Base-by-base conservation (phyloP, 306 rosid genomes). In the Albizia julibrissin region DNA sequence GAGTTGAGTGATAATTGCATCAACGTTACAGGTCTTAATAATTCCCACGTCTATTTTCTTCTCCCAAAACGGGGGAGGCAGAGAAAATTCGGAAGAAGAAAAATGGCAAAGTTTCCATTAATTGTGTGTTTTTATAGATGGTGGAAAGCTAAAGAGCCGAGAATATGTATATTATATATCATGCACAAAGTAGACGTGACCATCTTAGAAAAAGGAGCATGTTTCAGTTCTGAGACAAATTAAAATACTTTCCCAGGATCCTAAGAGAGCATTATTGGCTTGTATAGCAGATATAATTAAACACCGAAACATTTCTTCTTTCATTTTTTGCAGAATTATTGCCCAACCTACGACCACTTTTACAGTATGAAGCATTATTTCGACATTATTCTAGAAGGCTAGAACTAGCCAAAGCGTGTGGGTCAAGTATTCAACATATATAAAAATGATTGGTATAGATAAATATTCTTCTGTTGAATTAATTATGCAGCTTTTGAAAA, bases 321-420 rank as follows among this genome's bases (percentile, higher is more conserved):
- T 39, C 79, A 22, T 76, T 31, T 50, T 6, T 7, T 8, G 9
- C 7, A 72, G 74, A 86, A 66, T 34, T 40, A 71, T 71, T 42
- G 75, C 37, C 75, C 58, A 71, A 71, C 47, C 75, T 43, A 13
- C 34, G 31, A 44, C 37, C 79, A 75, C 77, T 77, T 46, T 74
- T 46, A 18, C 71, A 34, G 11, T 11, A 9, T 19, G 50, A 77
- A 69, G 26, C 69, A 56, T 47, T 14, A 46, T 47, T 19, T 84
- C 56, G 44, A 24, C 67, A 62, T 62, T 78, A 21, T 73, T 78
- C 85, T 82, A 77, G 31, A 58, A 58, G 14, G 7, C 65, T 10
- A 11, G 83, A 87, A 82, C 43, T 33, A 61, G 83, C 82, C 85
- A 85, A 76, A 82, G 88, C 71, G 54, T 74, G 83, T 61, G 71